Conservation (phyloP, 2,329 filamentous ascomycete genomes). For the Ceratocystis ficicola region DNA sequence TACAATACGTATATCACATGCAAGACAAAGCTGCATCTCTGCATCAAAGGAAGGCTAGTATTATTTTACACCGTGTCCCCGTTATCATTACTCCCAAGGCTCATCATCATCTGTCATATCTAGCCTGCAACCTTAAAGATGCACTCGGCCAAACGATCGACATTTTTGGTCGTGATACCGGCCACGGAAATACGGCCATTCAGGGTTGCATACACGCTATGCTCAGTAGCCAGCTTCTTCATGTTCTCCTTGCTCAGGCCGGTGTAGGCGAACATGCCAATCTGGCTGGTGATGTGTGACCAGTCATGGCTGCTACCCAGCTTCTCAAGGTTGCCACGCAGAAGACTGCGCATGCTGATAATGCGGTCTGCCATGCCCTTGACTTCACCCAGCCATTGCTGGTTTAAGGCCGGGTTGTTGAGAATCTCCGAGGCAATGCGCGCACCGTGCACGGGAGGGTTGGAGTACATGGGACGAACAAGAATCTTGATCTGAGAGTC, state of each 20-base stretch:
- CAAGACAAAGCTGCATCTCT: not conserved
- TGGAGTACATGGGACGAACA: conserved; percentile 93
- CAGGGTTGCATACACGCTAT: conserved; percentile 95
- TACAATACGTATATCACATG: not conserved
- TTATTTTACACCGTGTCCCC: conserved; percentile 11
- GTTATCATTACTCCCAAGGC: not conserved
- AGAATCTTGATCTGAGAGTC: conserved; percentile 98
- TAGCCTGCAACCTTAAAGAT: conserved; percentile 74
- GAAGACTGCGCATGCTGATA: conserved; percentile 90
- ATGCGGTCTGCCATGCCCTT: conserved; percentile 99
- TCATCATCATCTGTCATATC: conserved; percentile 12
- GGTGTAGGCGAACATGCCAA: conserved; percentile 99
- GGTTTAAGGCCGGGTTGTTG: conserved; percentile 69
- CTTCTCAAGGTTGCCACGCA: conserved; percentile 90
- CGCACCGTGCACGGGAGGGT: conserved; percentile 92
- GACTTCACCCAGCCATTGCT: conserved; percentile 92
- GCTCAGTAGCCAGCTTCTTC: conserved; percentile 81
- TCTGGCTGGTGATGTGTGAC: conserved; percentile 97
- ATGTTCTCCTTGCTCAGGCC: conserved; percentile 85
- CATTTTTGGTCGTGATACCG: conserved; percentile 68
- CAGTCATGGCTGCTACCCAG: conserved; percentile 95
- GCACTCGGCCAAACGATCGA: conserved; percentile 66
- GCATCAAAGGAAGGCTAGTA: conserved; percentile 17
- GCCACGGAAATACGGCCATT: conserved; percentile 78
- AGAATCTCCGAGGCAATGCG: conserved; percentile 88